Conservation (phyloP, 805 yeast species). For the Pichia exigua region DNA sequence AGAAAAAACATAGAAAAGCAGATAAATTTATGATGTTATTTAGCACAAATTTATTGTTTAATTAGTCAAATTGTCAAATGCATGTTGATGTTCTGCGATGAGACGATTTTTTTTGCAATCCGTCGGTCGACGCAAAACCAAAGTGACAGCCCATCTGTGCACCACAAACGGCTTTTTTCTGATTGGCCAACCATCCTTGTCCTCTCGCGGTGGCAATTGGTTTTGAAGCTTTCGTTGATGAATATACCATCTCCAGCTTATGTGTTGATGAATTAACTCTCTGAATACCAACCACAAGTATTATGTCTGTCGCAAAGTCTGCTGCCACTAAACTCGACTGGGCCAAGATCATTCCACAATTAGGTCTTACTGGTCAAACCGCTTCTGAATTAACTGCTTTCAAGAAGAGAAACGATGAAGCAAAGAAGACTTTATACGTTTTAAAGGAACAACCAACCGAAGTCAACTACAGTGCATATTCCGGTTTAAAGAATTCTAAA, state of each 20-base stretch:
- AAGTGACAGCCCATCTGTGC: not conserved
- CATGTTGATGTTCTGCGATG: not conserved
- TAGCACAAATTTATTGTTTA: too few species aligned
- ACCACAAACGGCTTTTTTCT: not conserved
- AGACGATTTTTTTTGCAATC: not conserved
- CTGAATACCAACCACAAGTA: not conserved
- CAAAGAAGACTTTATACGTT: constrained; percentile 71
- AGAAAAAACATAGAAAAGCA: not conserved
- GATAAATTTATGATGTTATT: not conserved
- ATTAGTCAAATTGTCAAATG: not conserved
- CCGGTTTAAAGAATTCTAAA: constrained; percentile 70
- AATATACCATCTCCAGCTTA: too few species aligned
- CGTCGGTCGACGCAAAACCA: not conserved
- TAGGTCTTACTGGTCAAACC: constrained; percentile 90
- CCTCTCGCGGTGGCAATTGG: not conserved
- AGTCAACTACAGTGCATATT: constrained; percentile 78
- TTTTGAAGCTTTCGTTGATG: not conserved
- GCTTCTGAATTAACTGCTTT: constrained; percentile 77
- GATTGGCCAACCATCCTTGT: not conserved
- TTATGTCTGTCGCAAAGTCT: constrained; percentile 17
- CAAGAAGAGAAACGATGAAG: constrained; percentile 98
- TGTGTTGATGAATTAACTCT: not conserved
- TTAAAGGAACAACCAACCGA: constrained; percentile 64
- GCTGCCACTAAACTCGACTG: constrained; percentile 75
- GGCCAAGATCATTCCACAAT: constrained; percentile 80